These are phyloP conservation scores for Komagataella populi DNA, from an alignment of 805 yeast genomes.

Conservation along the genomic window DNA sequence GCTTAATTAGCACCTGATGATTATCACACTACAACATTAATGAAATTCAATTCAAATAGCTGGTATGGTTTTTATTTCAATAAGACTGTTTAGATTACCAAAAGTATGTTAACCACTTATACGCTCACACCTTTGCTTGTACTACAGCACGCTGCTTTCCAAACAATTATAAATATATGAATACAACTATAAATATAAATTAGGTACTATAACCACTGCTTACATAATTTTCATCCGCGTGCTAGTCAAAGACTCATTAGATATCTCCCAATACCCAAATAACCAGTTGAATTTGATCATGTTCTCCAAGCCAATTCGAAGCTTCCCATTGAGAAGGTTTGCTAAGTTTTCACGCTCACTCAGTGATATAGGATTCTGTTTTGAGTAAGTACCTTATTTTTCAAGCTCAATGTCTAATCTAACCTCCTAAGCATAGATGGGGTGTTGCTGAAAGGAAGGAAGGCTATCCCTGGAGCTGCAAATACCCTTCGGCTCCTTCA, in stretches of 20 bases:
- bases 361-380: constrained; percentile 17
- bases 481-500: constrained; percentile 35
- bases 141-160: no score
- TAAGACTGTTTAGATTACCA: no score
- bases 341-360: background rate
- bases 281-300: background rate
- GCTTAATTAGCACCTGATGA: background rate
- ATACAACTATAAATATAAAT: no score
- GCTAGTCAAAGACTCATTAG: background rate
- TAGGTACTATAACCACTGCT: background rate
- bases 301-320: background rate
- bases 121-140: no score
- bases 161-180: no score
- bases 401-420: constrained; percentile 12
- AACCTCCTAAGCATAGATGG: constrained; percentile 58
- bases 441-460: constrained; percentile 63
- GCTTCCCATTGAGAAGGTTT: background rate
- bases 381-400: constrained; percentile 11
- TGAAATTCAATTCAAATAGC: no score
- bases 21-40: background rate
- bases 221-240: background rate
- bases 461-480: constrained; percentile 51
- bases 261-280: background rate
- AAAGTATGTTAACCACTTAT: no score
- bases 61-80: background rate